Evolutionary conservation across 345 rosid genomes (phyloP), one percentile per base, ranked within the genome.

Genomic region (Tarenaya hassleriana): DNA sequence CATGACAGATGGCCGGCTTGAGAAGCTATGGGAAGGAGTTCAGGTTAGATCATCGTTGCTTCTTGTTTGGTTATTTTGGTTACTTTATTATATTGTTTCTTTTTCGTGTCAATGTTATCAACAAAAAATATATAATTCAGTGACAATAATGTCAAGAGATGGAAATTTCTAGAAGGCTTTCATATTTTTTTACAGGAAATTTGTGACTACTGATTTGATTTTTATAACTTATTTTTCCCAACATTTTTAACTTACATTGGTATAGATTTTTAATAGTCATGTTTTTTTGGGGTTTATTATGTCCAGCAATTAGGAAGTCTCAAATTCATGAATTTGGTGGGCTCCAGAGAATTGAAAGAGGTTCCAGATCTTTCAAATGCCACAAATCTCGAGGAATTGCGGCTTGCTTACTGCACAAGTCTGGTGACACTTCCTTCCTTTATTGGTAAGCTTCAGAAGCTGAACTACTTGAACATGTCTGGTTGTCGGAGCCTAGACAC

Each of bases 311-410:
- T 50, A 1, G 55, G n/a, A 10, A 69, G 66, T n/a, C 47, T 64
- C 1, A 60, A 35, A 41, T 12, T 9, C 29, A 19, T 73, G 12
- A 14, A 41, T 9, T 57, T 73, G 34, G 3, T 15, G 3, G 1
- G 7, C 7, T 69, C 58, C 6, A 5, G 11, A n/a, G n/a, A 54
- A 3, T 7, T 72, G 35, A 34, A 17, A 1, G 49, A 17, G 45
- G 51, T 64, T 34, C 59, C 65, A 29, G 52, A 69, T 13, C 50
- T 61, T 7, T 64, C 68, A 33, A 4, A n/a, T n/a, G n/a, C n/a
- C n/a, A n/a, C n/a, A n/a, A n/a, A n/a, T n/a, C n/a, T n/a, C n/a
- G n/a, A n/a, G 6, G 10, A n/a, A 33, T 1, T 73, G 77, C 58
- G 16, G 0, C 27, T n/a, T n/a, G n/a, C n/a, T n/a, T n/a, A n/a